phyloP scores from a whole-genome alignment of 176 grass and related monocot species.

The Melocanna baccifera region DNA sequence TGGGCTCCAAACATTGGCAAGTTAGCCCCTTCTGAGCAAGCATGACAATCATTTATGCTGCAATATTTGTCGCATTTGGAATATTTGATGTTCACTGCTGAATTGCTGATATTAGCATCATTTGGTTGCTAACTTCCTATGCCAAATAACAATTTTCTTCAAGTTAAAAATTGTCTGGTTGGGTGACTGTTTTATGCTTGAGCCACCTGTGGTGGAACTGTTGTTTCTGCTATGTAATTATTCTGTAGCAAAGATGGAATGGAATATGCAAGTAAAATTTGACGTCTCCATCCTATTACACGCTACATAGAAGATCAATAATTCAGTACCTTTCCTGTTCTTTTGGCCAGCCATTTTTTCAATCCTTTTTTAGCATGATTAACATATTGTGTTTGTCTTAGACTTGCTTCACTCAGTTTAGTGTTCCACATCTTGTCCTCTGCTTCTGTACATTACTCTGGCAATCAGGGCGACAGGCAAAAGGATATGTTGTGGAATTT shows the following conservation, averaged over 20 bases:
- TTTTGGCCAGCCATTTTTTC: not conserved
- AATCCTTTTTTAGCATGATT: not conserved
- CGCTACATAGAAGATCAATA: not conserved
- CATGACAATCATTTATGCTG: conserved; percentile 8
- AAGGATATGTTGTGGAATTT: not conserved
- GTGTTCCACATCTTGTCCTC: not conserved
- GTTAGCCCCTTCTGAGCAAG: conserved; percentile 40
- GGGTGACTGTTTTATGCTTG: not conserved
- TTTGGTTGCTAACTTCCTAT: conserved; percentile 8
- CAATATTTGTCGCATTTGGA: not conserved
- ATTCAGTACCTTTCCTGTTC: not conserved
- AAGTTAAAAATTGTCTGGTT: not conserved
- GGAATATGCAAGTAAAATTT: conserved; percentile 5
- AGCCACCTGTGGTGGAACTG: not conserved
- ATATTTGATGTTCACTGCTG: conserved; percentile 7
- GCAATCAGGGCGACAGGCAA: not conserved
- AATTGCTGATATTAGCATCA: conserved; percentile 13
- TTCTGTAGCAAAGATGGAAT: not conserved
- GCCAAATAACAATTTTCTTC: not conserved
- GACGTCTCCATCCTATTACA: not conserved
- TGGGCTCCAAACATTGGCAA: conserved; percentile 97
- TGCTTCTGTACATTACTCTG: not conserved
- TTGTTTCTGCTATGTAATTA: not conserved
- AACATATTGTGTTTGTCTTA: not conserved
- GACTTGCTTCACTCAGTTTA: not conserved